phyloP scores from a whole-genome alignment of 352 stramenopile species.

The Pythium sp. region DNA sequence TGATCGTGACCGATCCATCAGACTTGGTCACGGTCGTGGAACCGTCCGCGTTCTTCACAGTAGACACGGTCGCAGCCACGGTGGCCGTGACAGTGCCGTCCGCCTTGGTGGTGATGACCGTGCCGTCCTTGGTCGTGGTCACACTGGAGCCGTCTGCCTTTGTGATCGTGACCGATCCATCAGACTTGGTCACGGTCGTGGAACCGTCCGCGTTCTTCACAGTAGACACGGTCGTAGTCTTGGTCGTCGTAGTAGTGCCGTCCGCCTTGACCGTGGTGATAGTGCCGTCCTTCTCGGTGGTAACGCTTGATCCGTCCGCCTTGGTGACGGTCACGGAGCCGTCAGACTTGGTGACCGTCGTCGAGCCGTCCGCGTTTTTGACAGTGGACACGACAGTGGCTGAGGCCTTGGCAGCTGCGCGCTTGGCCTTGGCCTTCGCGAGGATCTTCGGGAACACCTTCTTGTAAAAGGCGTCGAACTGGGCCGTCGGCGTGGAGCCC shows the following conservation, averaged over 20 bases:
- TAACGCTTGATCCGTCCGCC: conserved; percentile 11
- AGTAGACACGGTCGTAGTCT: conserved; percentile 14
- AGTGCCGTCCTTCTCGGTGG: conserved; percentile 9
- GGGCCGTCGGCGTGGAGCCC: conserved; percentile 35
- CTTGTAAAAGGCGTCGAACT: conserved; percentile 62
- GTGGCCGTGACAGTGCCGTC: conserved; percentile 5
- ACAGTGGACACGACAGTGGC: conserved; percentile 18
- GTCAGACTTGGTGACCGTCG: conserved; percentile 17
- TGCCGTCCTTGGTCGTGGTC: conserved; percentile 9
- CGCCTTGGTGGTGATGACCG: conserved; percentile 8
- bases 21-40: conserved; percentile 16
- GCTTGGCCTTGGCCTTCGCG: conserved; percentile 25
- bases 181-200: conserved; percentile 16
- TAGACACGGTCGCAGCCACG: conserved; percentile 12
- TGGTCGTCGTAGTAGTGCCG: conserved; percentile 6
- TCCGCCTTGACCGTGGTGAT: conserved; percentile 13
- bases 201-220: conserved; percentile 17
- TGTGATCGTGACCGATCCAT: conserved; percentile 14
- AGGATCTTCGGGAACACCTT: conserved; percentile 63
- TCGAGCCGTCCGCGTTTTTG: conserved; percentile 20
- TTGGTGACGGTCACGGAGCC: conserved; percentile 16
- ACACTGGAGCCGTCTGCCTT: conserved; percentile 10
- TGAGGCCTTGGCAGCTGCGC: conserved; percentile 8
- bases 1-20: conserved; percentile 14
- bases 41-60: conserved; percentile 16